Base-by-base conservation (phyloP, 2,329 filamentous ascomycete genomes). In the Phialophora expanda region DNA sequence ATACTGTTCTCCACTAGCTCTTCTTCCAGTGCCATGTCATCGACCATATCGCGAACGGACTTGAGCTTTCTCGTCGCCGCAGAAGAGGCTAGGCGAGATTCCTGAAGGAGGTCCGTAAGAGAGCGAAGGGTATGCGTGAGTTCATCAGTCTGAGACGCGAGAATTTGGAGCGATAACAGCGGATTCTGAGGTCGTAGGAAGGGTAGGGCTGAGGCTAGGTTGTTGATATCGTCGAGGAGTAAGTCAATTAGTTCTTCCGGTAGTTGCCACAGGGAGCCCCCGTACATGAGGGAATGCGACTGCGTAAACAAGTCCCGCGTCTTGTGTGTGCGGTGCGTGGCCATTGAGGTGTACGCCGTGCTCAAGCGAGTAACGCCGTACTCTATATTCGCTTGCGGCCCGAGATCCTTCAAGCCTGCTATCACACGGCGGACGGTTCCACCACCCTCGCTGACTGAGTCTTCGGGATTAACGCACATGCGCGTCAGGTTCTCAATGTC, bases 71-170 rank as follows among this genome's bases (percentile, higher is more conserved):
- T 84, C 2, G 90, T 89, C 1, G 94, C 95, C 9, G 90, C 90
- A 2, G 88, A 90, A 0, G 92, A 95, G 0, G 91, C 90, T 78
- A 98, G 94, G 12, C 92, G 89, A 34, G 90, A 93, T 89, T 98
- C 97, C 78, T 98, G 94, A 38, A 99, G 83, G 3, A 92, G 93
- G 76, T 99, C 95, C 6, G 91, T 92, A 4, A 99, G 83, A 71
- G 92, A 90, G 72, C 92, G 92, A 55, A 99, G 85, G 6, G 92
- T 91, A 73, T 92, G 86, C 8, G 94, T 86, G 30, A 94, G 81
- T 68, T 93, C 90, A 28, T 86, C 82, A 0, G 90, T 93, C 69
- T 91, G 83, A 6, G 86, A 83, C 75, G 92, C 89, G 59, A 94
- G 83, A 24, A 86, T 84, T 65, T 87, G 84, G 54, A 93, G 80